Evolutionary conservation across 805 yeast species (phyloP), one percentile per base, ranked within the genome.

Genomic region (Sugiyamaella americana): DNA sequence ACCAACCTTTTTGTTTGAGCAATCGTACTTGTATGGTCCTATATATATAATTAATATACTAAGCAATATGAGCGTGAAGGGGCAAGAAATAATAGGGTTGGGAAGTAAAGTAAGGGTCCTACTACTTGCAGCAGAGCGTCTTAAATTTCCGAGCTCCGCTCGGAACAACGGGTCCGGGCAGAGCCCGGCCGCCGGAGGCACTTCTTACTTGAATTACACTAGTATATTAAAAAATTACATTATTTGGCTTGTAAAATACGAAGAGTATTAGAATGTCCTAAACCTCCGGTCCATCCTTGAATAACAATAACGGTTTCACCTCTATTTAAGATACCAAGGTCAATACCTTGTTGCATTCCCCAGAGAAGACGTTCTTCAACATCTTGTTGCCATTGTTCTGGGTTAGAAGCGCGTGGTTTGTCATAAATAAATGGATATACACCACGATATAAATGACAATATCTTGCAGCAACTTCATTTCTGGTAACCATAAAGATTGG

Each of bases 241-340:
- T 57, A 54, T 43, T 62, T 56, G 66, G 87, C 91, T 67, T 78
- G 77, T 61, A 87, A 76, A 64, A 91, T 80, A 78, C 98, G 91
- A 71, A 93, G 79, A 56, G 98, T 93, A 85, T 93, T 93, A 66
- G 98, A 87, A 83, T 93, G 96, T 67, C 98, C 98, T 58, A 87
- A 78, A 74, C 98, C 98, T 70, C 91, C 85, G 66, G 95, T 86
- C 91, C 95, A 93, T 70, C 98, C 98, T 79, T 93, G 98, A 70
- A 93, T 84, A 66, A 95, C 86, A 58, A 93, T 87, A 61, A 87
- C 84, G 52, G 84, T 74, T 69, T 88, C 96, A 71, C 96, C 96
- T 71, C 79, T 82, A 61, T 73, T 70, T 67, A 93, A 75, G 71
- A 93, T 79, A 61, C 95, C 95, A 62, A 89, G 79, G 55, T 78